phyloP scores from a whole-genome alignment of 257 asterid genomes.

The Coffea canephora region DNA sequence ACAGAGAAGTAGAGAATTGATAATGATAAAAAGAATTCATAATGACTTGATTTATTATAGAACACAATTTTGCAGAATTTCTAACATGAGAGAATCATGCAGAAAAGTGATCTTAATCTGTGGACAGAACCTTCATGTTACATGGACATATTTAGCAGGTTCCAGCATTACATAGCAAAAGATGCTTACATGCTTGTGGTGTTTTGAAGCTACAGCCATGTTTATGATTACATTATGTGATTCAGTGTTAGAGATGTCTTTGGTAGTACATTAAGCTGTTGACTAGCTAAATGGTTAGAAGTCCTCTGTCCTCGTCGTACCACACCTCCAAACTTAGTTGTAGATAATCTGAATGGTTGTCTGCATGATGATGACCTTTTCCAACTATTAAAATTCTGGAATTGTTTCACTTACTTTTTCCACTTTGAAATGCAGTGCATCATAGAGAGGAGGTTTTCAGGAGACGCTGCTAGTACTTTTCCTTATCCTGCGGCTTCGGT shows the following conservation, averaged over 20 bases:
- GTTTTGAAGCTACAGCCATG: not conserved
- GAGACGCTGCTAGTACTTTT: constrained; percentile 48
- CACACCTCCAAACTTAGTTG: not conserved
- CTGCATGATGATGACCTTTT: not conserved
- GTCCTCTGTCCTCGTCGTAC: not conserved
- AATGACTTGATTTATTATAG: no score
- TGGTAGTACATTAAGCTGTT: not conserved
- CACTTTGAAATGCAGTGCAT: constrained; percentile 53
- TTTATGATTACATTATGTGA: not conserved
- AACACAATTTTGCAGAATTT: no score
- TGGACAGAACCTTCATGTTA: not conserved
- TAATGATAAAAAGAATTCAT: no score
- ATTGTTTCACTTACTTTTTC: constrained; percentile 1
- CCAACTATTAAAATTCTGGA: not conserved
- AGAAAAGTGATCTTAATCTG: not conserved
- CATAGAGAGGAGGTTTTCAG: constrained; percentile 55
- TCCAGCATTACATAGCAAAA: no score
- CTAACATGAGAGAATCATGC: not conserved
- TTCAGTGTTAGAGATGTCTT: not conserved
- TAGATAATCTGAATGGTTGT: not conserved
- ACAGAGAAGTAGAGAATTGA: not conserved
- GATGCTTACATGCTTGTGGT: not conserved
- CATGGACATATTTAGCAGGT: not conserved
- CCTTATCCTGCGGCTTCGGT: constrained; percentile 75
- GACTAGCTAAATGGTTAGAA: not conserved